Evolutionary conservation across 495 filamentous ascomycete species (phyloP), one percentile per base, ranked within the genome.

Genomic region (Echria macrotheca): DNA sequence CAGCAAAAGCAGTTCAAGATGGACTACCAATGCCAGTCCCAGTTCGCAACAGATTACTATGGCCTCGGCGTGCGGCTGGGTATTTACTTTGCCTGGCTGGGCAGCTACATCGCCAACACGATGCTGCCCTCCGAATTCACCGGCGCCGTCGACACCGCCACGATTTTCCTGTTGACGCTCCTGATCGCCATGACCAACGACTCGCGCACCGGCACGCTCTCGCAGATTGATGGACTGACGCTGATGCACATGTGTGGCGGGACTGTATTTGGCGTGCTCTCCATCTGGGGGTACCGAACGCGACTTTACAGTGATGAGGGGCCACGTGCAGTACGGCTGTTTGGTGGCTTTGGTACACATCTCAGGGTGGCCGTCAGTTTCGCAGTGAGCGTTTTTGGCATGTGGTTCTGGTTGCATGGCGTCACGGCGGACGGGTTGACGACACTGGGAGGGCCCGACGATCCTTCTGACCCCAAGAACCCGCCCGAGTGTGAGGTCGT

Each of bases 161-260:
- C 43, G 31, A 58, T 63, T 49, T 63, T 63, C 57, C 37, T 63
- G 22, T 46, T 60, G 10, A 49, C 54, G 3, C 40, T 63, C 33
- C 40, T 63, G 9, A 48, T 55, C 50, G 54, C 53, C 42, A 55
- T 63, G 52, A 41, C 46, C 41, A 58, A 52, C 21, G 51, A 54
- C 40, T 50, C 28, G n/a, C 47, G 38, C 18, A 47, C 41, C 12
- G 14, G 28, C 4, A 14, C 31, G 24, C 50, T 63, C 15, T 46
- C 35, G 7, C 36, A 54, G 25, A 41, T 63, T 33, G 60, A 63
- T 37, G 60, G 43, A 12, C 54, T 63, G 8, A 50, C 59, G 0
- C 47, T 63, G 11, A 63, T 63, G 57, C 60, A 63, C 26, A 54
- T 63, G 11, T 49, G 51, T 43, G 56, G 56, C 19, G 60, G 60